Conservation (phyloP, 1,139 yeast genomes). For the Hanseniaspora gamundiae region DNA sequence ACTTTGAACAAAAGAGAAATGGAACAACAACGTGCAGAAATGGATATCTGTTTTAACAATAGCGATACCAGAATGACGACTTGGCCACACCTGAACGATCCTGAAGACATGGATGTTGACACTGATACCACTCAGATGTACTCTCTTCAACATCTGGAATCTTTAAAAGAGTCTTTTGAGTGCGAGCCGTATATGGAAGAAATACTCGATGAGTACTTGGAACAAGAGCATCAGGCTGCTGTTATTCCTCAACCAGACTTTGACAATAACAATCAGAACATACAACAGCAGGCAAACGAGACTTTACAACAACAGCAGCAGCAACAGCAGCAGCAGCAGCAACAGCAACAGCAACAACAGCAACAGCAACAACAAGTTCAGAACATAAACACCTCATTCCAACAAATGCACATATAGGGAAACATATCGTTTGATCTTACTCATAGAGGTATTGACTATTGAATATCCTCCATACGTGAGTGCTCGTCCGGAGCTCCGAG, state of each 20-base stretch:
- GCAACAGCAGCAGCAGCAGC: not conserved
- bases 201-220: not conserved
- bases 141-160: not conserved
- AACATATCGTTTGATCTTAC: too few relatives aligned
- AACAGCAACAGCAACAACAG: not conserved
- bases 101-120: too few relatives aligned
- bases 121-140: not conserved
- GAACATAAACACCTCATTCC: not conserved
- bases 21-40: too few relatives aligned
- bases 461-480: too few relatives aligned
- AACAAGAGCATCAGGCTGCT: too few relatives aligned
- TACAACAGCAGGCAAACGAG: not conserved
- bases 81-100: too few relatives aligned
- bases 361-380: not conserved
- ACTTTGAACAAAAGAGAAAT: too few relatives aligned
- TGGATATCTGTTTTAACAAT: too few relatives aligned
- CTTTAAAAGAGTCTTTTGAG: not conserved
- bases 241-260: not conserved
- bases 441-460: too few relatives aligned
- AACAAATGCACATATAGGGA: not conserved
- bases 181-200: not conserved
- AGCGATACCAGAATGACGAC: too few relatives aligned
- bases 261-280: not conserved
- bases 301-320: not conserved
- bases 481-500: too few relatives aligned